Conservation (phyloP, 768 basidiomycete genomes). For the Rhizopogon sp. region DNA sequence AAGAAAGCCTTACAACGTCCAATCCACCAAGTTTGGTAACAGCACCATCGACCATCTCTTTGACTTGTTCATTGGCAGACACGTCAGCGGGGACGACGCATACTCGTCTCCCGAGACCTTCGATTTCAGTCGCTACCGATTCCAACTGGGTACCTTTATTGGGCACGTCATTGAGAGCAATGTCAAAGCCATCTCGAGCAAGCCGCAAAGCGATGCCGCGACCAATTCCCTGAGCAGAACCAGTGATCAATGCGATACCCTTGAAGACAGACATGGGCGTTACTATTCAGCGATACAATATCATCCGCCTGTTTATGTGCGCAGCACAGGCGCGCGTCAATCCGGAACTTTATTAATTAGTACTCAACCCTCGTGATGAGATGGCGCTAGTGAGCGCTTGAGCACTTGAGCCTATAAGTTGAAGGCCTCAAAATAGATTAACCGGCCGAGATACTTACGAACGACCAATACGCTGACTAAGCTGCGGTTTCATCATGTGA, state of each 20-base stretch:
- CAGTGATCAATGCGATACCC: slow-evolving; percentile 26
- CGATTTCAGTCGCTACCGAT: slow-evolving; percentile 7
- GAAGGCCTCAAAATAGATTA: too few relatives aligned
- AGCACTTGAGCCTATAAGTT: too few relatives aligned
- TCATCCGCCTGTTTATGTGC: too few relatives aligned
- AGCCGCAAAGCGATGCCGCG: slow-evolving; percentile 29
- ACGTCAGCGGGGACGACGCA: slow-evolving; percentile 7
- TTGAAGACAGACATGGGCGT: slow-evolving; percentile 4
- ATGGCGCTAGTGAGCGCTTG: too few relatives aligned
- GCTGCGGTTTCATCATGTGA: too few relatives aligned
- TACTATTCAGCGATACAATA: too few relatives aligned
- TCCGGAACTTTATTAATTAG: too few relatives aligned
- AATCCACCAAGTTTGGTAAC: slow-evolving; percentile 8
- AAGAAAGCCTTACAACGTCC: slow-evolving; percentile 6
- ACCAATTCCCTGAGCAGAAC: slow-evolving; percentile 30
- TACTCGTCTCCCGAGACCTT: slow-evolving; percentile 1
- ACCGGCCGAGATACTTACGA: too few relatives aligned
- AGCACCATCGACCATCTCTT: slow-evolving; percentile 6
- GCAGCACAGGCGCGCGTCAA: too few relatives aligned
- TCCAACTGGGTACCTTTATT: slow-evolving; percentile 5
- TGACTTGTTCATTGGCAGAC: slow-evolving; percentile 9
- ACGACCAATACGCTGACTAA: too few relatives aligned
- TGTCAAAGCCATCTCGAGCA: slow-evolving; percentile 29
- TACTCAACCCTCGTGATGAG: too few relatives aligned
- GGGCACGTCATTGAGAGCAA: slow-evolving; percentile 24